phyloP scores from a whole-genome alignment of 2,329 filamentous ascomycete species.

The Mycogone perniciosa region DNA sequence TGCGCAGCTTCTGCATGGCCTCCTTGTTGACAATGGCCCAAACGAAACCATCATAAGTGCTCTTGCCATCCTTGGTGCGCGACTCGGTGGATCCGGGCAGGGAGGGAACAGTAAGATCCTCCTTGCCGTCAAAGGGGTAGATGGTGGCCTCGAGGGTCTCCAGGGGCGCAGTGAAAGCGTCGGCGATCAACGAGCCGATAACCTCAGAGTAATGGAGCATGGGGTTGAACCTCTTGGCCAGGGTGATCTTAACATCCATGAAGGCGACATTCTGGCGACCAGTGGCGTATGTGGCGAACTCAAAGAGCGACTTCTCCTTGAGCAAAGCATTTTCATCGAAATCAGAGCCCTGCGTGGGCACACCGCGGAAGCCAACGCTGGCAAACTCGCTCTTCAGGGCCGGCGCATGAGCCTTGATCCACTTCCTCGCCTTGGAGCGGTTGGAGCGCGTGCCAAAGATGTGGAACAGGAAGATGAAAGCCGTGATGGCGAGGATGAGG shows the following conservation, averaged over 20 bases:
- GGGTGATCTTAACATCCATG: conserved; percentile 73
- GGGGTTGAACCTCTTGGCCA: conserved; percentile 86
- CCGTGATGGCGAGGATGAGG: conserved; percentile 68
- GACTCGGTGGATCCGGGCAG: conserved; percentile 51
- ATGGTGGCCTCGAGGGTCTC: conserved; percentile 72
- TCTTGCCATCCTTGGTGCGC: conserved; percentile 53
- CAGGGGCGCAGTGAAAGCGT: conserved; percentile 60
- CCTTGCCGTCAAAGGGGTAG: conserved; percentile 90
- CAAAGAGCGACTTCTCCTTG: conserved; percentile 81
- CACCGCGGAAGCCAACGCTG: conserved; percentile 70
- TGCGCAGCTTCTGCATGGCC: conserved; percentile 79
- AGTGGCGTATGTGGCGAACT: conserved; percentile 82
- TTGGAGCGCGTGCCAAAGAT: conserved; percentile 76
- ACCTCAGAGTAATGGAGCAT: conserved; percentile 55
- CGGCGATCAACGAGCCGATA: conserved; percentile 68
- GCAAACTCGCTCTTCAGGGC: conserved; percentile 76
- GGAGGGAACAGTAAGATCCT: conserved; percentile 67
- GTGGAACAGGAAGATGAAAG: conserved; percentile 70
- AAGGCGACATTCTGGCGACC: conserved; percentile 92
- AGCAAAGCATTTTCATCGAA: conserved; percentile 45
- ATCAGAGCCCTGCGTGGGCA: conserved; percentile 41
- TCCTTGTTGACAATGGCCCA: conserved; percentile 96
- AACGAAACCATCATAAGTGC: conserved; percentile 82
- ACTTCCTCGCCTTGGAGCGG: conserved; percentile 69
- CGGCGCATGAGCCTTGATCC: conserved; percentile 69